These are phyloP conservation scores for Solanum medicagineum DNA, from an alignment of 257 asterid genomes.

Conservation along the genomic window DNA sequence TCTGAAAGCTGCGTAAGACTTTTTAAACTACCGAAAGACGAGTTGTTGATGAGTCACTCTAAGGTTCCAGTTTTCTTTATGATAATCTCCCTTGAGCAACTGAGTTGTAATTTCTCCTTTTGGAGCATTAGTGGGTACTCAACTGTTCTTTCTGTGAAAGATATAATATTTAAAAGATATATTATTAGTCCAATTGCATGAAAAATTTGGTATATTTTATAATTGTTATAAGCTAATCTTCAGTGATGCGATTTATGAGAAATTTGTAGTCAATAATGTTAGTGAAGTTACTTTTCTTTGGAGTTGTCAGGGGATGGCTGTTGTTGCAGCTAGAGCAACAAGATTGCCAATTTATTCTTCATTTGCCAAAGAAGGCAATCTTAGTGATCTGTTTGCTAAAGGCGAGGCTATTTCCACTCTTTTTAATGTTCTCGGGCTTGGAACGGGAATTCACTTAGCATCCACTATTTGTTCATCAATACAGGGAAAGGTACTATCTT, in stretches of 20 bases:
- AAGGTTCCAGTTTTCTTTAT: neutral
- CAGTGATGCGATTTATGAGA: neutral
- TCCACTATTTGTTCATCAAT: slow-evolving; percentile 78
- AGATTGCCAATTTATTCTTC: slow-evolving; percentile 93
- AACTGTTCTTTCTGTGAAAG: neutral
- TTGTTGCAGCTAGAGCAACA: slow-evolving; percentile 99
- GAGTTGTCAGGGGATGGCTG: slow-evolving; percentile 81
- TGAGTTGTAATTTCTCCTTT: neutral
- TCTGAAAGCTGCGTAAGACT: neutral
- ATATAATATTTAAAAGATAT: neutral
- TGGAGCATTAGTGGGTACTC: neutral
- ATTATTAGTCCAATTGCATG: neutral
- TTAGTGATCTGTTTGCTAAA: slow-evolving; percentile 94
- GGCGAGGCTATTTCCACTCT: slow-evolving; percentile 96
- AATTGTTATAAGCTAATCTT: neutral
- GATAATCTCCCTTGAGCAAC: neutral
- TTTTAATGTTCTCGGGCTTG: slow-evolving; percentile 83
- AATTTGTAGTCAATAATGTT: neutral
- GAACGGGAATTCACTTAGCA: slow-evolving; percentile 88
- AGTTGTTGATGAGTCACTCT: neutral
- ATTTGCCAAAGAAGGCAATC: slow-evolving; percentile 97
- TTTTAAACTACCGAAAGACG: neutral
- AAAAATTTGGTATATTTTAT: neutral
- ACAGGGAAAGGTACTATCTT: slow-evolving; percentile 74
- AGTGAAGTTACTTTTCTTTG: slow-evolving; percentile 7